These are phyloP conservation scores for Mucor lusitanicus DNA, from an alignment of 371 early-diverging fungal species.

Conservation along the genomic window DNA sequence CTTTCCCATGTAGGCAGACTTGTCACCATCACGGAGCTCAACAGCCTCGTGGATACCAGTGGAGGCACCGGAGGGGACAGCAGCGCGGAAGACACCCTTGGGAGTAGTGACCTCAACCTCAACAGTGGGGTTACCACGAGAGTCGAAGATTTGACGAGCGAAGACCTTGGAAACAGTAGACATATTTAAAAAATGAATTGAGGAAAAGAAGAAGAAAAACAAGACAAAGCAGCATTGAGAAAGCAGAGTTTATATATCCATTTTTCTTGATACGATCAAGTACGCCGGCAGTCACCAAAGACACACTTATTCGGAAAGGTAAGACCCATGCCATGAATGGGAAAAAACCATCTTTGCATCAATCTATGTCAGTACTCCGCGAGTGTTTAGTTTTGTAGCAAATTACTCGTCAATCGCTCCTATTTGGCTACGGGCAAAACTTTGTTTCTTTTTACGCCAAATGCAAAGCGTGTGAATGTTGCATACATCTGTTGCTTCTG, in stretches of 20 bases:
- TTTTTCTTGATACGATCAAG: conserved; percentile 14
- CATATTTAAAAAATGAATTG: conserved; percentile 7
- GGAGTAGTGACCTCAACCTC: conserved; percentile 97
- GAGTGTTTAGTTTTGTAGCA: not conserved
- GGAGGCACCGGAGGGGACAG: conserved; percentile 99
- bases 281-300: conserved; percentile 14
- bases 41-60: conserved; percentile 99
- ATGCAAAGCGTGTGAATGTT: conserved; percentile 10
- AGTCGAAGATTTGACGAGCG: conserved; percentile 99
- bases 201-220: not conserved
- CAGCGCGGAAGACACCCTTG: conserved; percentile 92
- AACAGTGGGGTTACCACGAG: conserved; percentile 99
- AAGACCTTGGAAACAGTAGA: conserved; percentile 74
- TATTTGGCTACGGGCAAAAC: not conserved
- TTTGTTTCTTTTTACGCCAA: not conserved
- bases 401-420: not conserved
- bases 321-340: conserved; percentile 22
- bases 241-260: not conserved
- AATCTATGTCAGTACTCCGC: conserved; percentile 12
- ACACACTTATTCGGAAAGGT: conserved; percentile 8
- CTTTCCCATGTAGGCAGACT: conserved; percentile 92
- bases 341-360: conserved; percentile 14
- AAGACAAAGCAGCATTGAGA: not conserved
- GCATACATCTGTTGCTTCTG: not conserved
- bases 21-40: conserved; percentile 94